Evolutionary conservation across 2,329 filamentous ascomycete genomes (phyloP), one percentile per base, ranked within the genome.

Genomic region (Scedosporium dehoogii): DNA sequence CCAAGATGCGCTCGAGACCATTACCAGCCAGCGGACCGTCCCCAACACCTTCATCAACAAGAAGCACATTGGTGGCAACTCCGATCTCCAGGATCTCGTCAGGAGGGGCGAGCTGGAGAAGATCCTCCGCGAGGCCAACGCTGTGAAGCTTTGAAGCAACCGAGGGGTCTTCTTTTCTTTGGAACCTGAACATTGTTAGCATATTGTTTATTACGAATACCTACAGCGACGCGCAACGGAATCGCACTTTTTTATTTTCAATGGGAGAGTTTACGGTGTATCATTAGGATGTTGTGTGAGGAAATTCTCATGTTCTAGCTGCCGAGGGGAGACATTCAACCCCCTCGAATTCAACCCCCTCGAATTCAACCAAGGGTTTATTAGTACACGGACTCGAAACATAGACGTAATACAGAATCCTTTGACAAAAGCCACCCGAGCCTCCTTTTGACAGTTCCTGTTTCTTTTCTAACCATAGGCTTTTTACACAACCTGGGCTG

Each of bases 11-110:
- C 89, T 99, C 65, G 75, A 84, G 68, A 83, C 93, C 66, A 84
- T 97, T 70, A 91, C 86, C 63, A 81, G 84, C 74, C 94, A 99
- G 82, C 82, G 86, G 71, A 93, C 90, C 70, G 94, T 99, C 5
- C 94, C 94, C 70, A 97, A 97, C 81, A 89, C 96, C 79, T 97
- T 90, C 81, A 97, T 99, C 77, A 79, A 79, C 69, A 79, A 92
- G 79, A 80, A 96, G 80, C 93, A 97, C 78, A 96, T 99, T 74
- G 94, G 94, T 66, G 94, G 94, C 68, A 97, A 97, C 85, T 96
- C 91, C 25, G 93, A 96, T 67, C 77, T 97, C 61, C 82, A 85
- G 68, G 70, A 70, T 38, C 75, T 94, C 68, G 77, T 90, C 62
- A 71, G 67, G 44, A 65, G 66, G 16, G 74, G 72, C 66, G 70